A percentile compares a stretch with the other conserved stretches of the same genome.
These are phyloP conservation scores for Periconia sp. DNA, from an alignment of 2,329 filamentous ascomycete species.

Conservation along the genomic window DNA sequence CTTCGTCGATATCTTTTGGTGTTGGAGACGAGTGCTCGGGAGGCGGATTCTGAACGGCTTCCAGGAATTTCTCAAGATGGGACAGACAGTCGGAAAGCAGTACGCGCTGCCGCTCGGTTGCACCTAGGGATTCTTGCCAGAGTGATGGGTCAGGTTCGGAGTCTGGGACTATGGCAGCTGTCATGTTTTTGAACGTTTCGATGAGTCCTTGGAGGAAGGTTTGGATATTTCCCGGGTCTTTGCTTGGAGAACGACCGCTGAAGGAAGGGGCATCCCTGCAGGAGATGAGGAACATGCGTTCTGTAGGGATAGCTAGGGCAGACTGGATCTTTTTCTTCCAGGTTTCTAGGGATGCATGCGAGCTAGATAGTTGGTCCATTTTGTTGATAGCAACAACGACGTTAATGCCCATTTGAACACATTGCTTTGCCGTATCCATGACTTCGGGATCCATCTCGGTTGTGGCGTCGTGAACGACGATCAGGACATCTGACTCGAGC, in stretches of 20 bases:
- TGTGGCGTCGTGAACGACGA: conserved; percentile 72
- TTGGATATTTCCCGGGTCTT: conserved; percentile 71
- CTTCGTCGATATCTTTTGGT: conserved; percentile 9
- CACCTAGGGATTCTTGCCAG: conserved; percentile 84
- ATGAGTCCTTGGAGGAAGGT: conserved; percentile 71
- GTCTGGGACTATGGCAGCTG: conserved; percentile 56
- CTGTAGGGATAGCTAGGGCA: conserved; percentile 27
- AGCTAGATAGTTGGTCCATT: conserved; percentile 57
- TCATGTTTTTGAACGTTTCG: conserved; percentile 73
- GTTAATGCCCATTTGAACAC: conserved; percentile 56
- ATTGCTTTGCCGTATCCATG: conserved; percentile 58
- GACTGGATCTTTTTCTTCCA: conserved; percentile 31
- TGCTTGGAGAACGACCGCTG: background rate
- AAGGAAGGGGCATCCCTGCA: conserved; percentile 65
- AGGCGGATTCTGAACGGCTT: conserved; percentile 53
- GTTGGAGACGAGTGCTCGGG: conserved; percentile 1
- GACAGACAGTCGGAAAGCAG: conserved; percentile 75
- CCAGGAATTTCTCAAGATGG: conserved; percentile 76
- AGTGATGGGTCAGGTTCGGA: conserved; percentile 65
- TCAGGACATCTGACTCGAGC: conserved; percentile 80
- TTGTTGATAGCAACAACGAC: conserved; percentile 69
- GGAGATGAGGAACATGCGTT: conserved; percentile 70
- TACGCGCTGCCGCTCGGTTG: conserved; percentile 86
- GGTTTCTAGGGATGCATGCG: conserved; percentile 4
- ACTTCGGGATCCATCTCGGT: conserved; percentile 72